A percentile compares a stretch with the other conserved stretches of the same genome.
phyloP scores from a whole-genome alignment of 1,284 basidiomycete species.

The Peniophora sp. region DNA sequence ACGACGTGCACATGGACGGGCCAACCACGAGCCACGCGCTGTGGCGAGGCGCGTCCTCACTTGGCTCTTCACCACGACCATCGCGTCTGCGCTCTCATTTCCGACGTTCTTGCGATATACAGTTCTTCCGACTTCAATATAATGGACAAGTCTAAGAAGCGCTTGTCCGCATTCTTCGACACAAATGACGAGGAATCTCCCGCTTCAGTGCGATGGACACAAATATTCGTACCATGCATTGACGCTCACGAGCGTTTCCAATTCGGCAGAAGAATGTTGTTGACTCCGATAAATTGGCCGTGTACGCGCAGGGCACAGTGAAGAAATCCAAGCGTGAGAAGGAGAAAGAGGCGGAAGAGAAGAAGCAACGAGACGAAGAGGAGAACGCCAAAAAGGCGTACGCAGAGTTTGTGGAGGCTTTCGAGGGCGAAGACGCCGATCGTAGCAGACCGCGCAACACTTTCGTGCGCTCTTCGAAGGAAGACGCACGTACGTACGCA shows the following conservation, averaged over 20 bases:
- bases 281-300: conserved; percentile 70
- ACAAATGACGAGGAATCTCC: conserved; percentile 74
- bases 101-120: too few relatives aligned
- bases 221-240: conserved; percentile 44
- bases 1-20: too few relatives aligned
- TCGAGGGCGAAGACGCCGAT: conserved; percentile 63
- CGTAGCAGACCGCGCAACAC: conserved; percentile 46
- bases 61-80: too few relatives aligned
- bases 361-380: conserved; percentile 79
- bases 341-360: conserved; percentile 84
- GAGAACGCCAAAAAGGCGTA: conserved; percentile 73
- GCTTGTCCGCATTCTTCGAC: conserved; percentile 72
- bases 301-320: conserved; percentile 67
- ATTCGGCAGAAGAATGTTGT: conserved; percentile 60
- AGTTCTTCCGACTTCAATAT: too few relatives aligned
- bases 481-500: conserved; percentile 40
- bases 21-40: too few relatives aligned
- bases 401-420: conserved; percentile 82
- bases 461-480: conserved; percentile 71
- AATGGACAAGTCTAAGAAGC: conserved; percentile 76
- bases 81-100: too few relatives aligned
- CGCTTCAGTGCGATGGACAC: conserved; percentile 80
- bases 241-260: conserved; percentile 47
- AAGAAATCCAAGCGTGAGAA: conserved; percentile 77
- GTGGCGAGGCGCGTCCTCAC: too few relatives aligned